A percentile compares a stretch with the other conserved stretches of the same genome.
phyloP scores from a whole-genome alignment of 805 yeast species.

The Candida namnaoensis region DNA sequence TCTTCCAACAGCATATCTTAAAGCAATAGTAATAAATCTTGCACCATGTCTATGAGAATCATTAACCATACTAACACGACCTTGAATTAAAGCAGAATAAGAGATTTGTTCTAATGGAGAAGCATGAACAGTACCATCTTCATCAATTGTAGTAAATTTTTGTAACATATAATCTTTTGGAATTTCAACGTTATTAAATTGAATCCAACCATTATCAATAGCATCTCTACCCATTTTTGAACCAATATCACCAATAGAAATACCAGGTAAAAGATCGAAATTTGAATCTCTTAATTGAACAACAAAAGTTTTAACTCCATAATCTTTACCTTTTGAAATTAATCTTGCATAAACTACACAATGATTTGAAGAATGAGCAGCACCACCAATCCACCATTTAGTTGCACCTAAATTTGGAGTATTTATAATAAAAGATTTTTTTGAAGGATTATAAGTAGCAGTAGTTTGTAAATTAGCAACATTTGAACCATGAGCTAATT shows the following conservation, averaged over 20 bases:
- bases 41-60: conserved; percentile 80
- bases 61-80: conserved; percentile 83
- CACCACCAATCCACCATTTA: conserved; percentile 99
- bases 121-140: conserved; percentile 61
- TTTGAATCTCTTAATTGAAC: conserved; percentile 79
- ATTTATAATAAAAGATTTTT: conserved; percentile 64
- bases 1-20: conserved; percentile 84
- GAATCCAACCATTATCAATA: conserved; percentile 96
- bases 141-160: conserved; percentile 64
- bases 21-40: conserved; percentile 74
- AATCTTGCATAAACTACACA: conserved; percentile 79
- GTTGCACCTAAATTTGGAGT: conserved; percentile 93
- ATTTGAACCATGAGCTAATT: conserved; percentile 87
- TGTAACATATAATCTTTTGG: conserved; percentile 80
- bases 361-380: conserved; percentile 91
- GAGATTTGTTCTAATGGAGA: conserved; percentile 83
- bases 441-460: conserved; percentile 62
- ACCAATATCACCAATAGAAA: conserved; percentile 86
- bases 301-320: conserved; percentile 88
- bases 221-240: conserved; percentile 95
- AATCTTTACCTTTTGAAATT: conserved; percentile 72
- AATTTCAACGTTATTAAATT: conserved; percentile 72
- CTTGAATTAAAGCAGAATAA: conserved; percentile 79
- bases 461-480: conserved; percentile 93
- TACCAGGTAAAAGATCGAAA: conserved; percentile 71